These are phyloP conservation scores for Metschnikowia vanudenii DNA, from an alignment of 805 yeast species.

Conservation along the genomic window DNA sequence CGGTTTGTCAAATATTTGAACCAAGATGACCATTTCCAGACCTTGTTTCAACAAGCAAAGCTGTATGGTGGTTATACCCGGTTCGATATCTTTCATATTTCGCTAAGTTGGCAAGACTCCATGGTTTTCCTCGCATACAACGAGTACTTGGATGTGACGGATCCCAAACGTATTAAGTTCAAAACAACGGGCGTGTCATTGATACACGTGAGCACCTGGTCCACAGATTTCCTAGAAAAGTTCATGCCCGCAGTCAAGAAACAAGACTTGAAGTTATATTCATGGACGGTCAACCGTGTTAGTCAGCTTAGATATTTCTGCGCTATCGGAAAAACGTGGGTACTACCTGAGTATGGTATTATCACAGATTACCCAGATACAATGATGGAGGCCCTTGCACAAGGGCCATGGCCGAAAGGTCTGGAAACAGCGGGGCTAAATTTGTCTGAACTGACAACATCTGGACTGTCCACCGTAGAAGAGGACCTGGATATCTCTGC, in stretches of 20 bases:
- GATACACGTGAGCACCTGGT: slow-evolving; percentile 40
- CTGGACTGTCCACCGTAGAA: too few relatives aligned
- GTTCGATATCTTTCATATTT: slow-evolving; percentile 38
- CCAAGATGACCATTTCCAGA: slow-evolving; percentile 37
- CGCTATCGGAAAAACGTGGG: slow-evolving; percentile 25
- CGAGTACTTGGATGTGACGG: slow-evolving; percentile 28
- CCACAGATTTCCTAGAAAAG: slow-evolving; percentile 30
- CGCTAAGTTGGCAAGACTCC: slow-evolving; percentile 35
- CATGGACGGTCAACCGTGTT: slow-evolving; percentile 42
- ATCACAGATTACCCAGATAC: slow-evolving; percentile 37
- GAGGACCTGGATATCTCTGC: neutral
- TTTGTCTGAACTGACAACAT: too few relatives aligned
- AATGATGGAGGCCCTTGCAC: slow-evolving; percentile 23
- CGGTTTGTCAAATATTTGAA: slow-evolving; percentile 37
- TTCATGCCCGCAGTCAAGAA: slow-evolving; percentile 37
- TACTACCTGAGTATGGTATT: slow-evolving; percentile 34
- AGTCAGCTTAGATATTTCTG: slow-evolving; percentile 36
- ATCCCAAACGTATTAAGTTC: slow-evolving; percentile 20
- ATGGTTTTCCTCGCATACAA: slow-evolving; percentile 36
- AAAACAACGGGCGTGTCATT: slow-evolving; percentile 38
- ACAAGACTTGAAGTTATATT: slow-evolving; percentile 33
- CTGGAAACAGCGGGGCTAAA: neutral
- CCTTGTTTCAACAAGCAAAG: slow-evolving; percentile 14
- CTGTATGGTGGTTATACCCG: slow-evolving; percentile 20
- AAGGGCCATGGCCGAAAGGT: neutral